These are phyloP conservation scores for Kodamaea kaohsiungensis DNA, from an alignment of 805 yeast species.

Conservation along the genomic window DNA sequence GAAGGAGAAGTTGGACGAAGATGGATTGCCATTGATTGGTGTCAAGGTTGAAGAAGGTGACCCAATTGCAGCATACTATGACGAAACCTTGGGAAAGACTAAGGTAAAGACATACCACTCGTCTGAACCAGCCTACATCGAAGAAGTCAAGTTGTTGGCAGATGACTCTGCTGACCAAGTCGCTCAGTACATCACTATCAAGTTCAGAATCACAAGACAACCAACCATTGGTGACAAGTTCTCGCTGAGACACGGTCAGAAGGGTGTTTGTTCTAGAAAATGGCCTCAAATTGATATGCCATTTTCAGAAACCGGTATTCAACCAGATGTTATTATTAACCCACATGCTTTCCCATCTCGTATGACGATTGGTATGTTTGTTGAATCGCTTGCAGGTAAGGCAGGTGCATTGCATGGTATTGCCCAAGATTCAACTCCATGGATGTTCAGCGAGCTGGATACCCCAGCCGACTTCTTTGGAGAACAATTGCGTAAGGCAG, in stretches of 20 bases:
- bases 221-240: conserved; percentile 98
- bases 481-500: conserved; percentile 82
- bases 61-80: conserved; percentile 90
- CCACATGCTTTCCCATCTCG: conserved; percentile 99
- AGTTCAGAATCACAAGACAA: conserved; percentile 85
- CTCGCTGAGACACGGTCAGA: conserved; percentile 97
- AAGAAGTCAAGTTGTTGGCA: conserved; percentile 89
- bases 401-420: conserved; percentile 98
- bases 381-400: conserved; percentile 97
- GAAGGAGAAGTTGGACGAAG: conserved; percentile 84
- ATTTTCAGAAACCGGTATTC: conserved; percentile 92
- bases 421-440: conserved; percentile 96
- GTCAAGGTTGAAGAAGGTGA: conserved; percentile 90
- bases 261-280: conserved; percentile 97
- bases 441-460: conserved; percentile 87
- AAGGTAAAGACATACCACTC: conserved; percentile 92
- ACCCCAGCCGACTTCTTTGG: conserved; percentile 98
- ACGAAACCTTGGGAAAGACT: conserved; percentile 88
- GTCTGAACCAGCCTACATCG: conserved; percentile 90
- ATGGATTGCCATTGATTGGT: conserved; percentile 92
- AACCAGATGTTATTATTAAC: conserved; percentile 95
- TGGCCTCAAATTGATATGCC: conserved; percentile 99
- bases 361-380: conserved; percentile 99
- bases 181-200: conserved; percentile 82
- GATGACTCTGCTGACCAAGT: conserved; percentile 77